Conservation (phyloP, 768 basidiomycete species). For the Hypholoma fasciculare region DNA sequence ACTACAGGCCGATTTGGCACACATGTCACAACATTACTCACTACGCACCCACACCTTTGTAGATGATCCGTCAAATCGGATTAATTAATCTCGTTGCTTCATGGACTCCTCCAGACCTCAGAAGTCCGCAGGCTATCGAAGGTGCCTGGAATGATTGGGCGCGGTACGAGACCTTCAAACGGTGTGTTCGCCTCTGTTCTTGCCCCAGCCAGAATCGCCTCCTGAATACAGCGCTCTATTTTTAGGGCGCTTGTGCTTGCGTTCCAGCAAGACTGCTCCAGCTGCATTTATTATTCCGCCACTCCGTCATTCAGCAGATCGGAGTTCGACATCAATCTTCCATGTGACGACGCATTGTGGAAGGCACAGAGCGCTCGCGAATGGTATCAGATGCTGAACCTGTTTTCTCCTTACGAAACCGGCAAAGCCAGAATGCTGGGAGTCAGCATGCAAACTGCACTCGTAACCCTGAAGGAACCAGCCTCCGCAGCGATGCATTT, state of each 20-base stretch:
- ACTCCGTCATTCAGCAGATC: conserved; percentile 44
- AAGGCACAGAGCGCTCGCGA: conserved; percentile 43
- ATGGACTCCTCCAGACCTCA: conserved; percentile 45
- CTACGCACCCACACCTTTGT: conserved; percentile 18
- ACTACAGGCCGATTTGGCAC: conserved; percentile 1
- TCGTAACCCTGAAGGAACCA: conserved; percentile 33
- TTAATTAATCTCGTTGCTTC: conserved; percentile 41
- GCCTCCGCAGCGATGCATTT: conserved; percentile 26
- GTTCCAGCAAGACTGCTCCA: conserved; percentile 58
- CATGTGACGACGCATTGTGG: conserved; percentile 61
- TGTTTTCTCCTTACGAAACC: conserved; percentile 41
- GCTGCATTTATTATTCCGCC: conserved; percentile 53
- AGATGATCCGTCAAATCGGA: conserved; percentile 50
- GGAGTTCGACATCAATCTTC: conserved; percentile 53
- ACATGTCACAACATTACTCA: conserved; percentile 18
- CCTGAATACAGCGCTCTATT: conserved; percentile 12
- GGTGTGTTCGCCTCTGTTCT: conserved; percentile 35
- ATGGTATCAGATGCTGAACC: conserved; percentile 45
- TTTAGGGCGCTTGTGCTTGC: conserved; percentile 46
- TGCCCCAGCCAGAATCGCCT: conserved; percentile 7
- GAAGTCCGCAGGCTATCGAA: conserved; percentile 35
- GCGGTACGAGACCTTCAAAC: conserved; percentile 54
- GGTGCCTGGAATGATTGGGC: conserved; percentile 58
- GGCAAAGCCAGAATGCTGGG: conserved; percentile 35
- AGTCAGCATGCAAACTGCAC: conserved; percentile 36